phyloP scores from a whole-genome alignment of 2,329 filamentous ascomycete genomes.

The Kalaharituber pfeilii region DNA sequence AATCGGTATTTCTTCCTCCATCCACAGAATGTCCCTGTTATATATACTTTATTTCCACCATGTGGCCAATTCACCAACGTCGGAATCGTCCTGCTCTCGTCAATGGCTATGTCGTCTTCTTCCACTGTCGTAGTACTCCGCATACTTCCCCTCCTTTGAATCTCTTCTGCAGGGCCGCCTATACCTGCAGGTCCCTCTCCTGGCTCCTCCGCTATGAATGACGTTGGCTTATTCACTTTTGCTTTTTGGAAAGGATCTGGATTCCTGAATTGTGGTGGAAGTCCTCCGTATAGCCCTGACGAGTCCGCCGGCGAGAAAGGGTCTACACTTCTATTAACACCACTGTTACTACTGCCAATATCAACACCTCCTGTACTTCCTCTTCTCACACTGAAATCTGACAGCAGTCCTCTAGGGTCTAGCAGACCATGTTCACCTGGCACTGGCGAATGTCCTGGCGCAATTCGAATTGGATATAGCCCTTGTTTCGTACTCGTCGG shows the following conservation, averaged over 20 bases:
- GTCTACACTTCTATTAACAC: background rate
- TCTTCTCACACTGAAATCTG: background rate
- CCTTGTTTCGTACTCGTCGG: slow-evolving; percentile 10
- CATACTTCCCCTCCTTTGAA: slow-evolving; percentile 31
- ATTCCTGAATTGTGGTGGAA: background rate
- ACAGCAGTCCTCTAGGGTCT: background rate
- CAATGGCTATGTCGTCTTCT: slow-evolving; percentile 59
- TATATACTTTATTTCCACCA: slow-evolving; percentile 76
- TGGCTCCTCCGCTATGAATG: background rate
- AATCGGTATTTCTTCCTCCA: slow-evolving; percentile 92
- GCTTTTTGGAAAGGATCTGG: background rate
- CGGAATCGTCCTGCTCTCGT: slow-evolving; percentile 61
- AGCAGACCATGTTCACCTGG: background rate
- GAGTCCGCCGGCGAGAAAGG: background rate
- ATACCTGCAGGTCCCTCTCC: background rate
- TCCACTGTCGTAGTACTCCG: slow-evolving; percentile 45
- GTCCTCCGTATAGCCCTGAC: background rate
- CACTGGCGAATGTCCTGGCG: background rate
- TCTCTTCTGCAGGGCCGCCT: slow-evolving; percentile 5
- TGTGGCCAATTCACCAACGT: slow-evolving; percentile 73
- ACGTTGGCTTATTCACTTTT: background rate
- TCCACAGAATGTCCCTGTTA: slow-evolving; percentile 91
- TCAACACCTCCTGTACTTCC: background rate
- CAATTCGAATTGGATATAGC: background rate
- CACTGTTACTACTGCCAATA: background rate